Conservation (phyloP, 306 rosid genomes). For the Clitoria ternatea region DNA sequence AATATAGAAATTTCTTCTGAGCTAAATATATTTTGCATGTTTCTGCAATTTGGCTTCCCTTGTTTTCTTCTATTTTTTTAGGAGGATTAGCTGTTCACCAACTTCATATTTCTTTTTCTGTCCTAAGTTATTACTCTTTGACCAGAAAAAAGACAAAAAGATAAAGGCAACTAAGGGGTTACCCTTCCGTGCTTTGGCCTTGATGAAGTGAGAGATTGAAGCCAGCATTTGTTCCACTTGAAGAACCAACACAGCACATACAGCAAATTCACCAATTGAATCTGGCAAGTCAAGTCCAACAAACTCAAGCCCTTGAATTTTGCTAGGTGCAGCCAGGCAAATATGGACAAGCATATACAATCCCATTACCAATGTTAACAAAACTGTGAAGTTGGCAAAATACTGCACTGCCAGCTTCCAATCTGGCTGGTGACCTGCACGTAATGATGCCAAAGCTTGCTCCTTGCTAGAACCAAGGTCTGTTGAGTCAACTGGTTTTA, state of each 20-base stretch:
- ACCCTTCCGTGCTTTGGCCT: conserved; percentile 76
- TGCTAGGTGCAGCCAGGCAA: conserved; percentile 53
- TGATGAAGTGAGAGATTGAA: conserved; percentile 73
- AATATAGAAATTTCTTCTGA: not conserved
- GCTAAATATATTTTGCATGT: not conserved
- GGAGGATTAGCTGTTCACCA: not conserved
- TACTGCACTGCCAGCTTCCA: conserved; percentile 71
- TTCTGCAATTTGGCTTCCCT: not conserved
- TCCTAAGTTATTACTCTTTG: not conserved
- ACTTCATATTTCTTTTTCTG: not conserved
- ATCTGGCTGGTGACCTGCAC: conserved; percentile 61
- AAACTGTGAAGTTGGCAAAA: conserved; percentile 66
- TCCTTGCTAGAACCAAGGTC: conserved; percentile 83
- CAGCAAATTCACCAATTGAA: conserved; percentile 76
- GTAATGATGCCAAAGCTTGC: conserved; percentile 76
- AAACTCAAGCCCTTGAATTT: conserved; percentile 78
- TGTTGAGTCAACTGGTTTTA: conserved; percentile 71
- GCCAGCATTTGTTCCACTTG: conserved; percentile 68
- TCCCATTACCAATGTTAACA: conserved; percentile 50
- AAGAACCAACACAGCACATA: conserved; percentile 61
- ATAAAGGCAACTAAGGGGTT: conserved; percentile 17
- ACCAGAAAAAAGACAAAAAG: too few species aligned
- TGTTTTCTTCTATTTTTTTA: not conserved
- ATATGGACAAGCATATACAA: conserved; percentile 71
- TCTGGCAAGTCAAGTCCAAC: conserved; percentile 94